Base-by-base conservation (phyloP, 495 filamentous ascomycete genomes). In the Clavariopsis aquatica region DNA sequence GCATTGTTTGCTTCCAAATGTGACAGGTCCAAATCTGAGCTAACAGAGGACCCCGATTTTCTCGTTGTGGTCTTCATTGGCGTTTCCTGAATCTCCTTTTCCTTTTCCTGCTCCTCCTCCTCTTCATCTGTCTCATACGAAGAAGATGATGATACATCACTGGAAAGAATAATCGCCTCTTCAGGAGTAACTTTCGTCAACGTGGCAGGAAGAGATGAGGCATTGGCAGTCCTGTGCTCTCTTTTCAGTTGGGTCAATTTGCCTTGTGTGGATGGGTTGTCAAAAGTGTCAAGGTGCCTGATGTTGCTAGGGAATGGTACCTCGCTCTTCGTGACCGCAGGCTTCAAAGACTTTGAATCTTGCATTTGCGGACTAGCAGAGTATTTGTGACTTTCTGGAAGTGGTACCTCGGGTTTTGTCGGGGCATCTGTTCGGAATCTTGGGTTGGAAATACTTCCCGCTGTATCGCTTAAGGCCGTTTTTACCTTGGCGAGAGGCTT, bases 251-350 rank as follows among this genome's bases (percentile, higher is more conserved):
- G 41, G 4, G 31, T 12, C 31, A 12, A 5, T 34, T 34, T 5
- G 31, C 5, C 31, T 12, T 5, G 31, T 5, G 31, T 12, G 5
- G 31, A 34, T 34, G 12, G 31, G 31, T 34, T n/a, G 2, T 12
- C 15, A 6, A 2, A 28, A 17, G 9, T 24, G 28, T 49, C 12
- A 2, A 49, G 20, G 26, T 51, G 31, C 45, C 20, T 49, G 43
- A 49, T 27, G n/a, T 51, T 60, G 49, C 23, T 26, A 29, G 26
- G 26, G 23, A 53, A 20, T n/a, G 51, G 51, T 19, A 53, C 51
- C 20, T 53, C 38, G 15, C 31, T 43, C 24, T 26, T 55, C 7
- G 28, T 36, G 3, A 28, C 34, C 24, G 26, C 12, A 23, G 3
- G 26, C n/a, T 46, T 57, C 4, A 19, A 41, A 43, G 17, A 19